Conservation (phyloP, 495 filamentous ascomycete species). For the Aspergillus haitiensis region DNA sequence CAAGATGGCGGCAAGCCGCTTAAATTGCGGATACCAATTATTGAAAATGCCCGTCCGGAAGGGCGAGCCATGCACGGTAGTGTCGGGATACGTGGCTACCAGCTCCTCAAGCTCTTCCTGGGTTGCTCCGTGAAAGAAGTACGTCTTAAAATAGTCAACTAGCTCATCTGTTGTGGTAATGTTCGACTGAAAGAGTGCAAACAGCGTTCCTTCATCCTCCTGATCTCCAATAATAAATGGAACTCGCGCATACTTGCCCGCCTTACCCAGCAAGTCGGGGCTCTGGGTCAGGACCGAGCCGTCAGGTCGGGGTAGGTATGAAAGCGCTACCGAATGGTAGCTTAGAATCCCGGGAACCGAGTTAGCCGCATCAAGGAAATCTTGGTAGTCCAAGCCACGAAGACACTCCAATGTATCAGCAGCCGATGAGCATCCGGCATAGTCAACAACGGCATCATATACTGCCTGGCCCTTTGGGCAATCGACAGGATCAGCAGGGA, state of each 20-base stretch:
- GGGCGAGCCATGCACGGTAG: constrained; percentile 56
- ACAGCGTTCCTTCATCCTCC: constrained; percentile 63
- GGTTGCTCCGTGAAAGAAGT: constrained; percentile 58
- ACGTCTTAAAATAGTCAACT: constrained; percentile 54
- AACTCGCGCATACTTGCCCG: constrained; percentile 56
- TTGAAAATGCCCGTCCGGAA: constrained; percentile 64
- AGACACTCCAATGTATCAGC: constrained; percentile 63
- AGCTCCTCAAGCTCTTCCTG: constrained; percentile 46
- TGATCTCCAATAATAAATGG: constrained; percentile 60
- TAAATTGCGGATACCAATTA: constrained; percentile 71
- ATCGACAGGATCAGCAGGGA: constrained; percentile 65
- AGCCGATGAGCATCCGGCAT: constrained; percentile 58
- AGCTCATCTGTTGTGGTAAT: constrained; percentile 58
- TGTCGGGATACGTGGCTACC: constrained; percentile 57
- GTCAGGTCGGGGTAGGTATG: constrained; percentile 66
- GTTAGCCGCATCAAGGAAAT: constrained; percentile 63
- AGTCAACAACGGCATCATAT: constrained; percentile 61
- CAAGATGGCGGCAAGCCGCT: constrained; percentile 72
- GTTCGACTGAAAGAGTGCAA: constrained; percentile 63
- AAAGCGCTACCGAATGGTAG: constrained; percentile 62
- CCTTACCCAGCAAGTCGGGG: constrained; percentile 51
- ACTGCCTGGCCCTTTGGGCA: constrained; percentile 60
- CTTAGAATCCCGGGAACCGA: constrained; percentile 63
- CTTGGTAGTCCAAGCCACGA: constrained; percentile 56
- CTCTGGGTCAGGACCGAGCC: constrained; percentile 55